phyloP scores from a whole-genome alignment of 1,139 yeast genomes.

The Geotrichum restrictum region DNA sequence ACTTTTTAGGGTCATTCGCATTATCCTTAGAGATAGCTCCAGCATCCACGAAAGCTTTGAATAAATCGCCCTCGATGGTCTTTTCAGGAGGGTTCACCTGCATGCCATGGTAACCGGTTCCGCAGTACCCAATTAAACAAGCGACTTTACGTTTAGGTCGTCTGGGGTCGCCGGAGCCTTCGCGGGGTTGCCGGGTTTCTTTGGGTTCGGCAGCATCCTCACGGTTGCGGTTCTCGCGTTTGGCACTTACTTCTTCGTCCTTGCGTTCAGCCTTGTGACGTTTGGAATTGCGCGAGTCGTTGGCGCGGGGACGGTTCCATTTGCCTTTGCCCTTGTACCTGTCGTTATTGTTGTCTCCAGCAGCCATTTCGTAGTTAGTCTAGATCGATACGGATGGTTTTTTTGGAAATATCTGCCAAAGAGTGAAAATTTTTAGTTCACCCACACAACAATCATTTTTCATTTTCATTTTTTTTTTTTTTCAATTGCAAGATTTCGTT shows the following conservation, averaged over 20 bases:
- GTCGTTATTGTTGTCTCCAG: constrained; percentile 11
- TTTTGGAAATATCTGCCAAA: neutral
- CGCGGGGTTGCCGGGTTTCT: constrained; percentile 10
- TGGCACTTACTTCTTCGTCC: constrained; percentile 17
- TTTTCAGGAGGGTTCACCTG: constrained; percentile 86
- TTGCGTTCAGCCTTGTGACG: constrained; percentile 20
- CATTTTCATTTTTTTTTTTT: too few species aligned
- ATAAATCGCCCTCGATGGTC: constrained; percentile 89
- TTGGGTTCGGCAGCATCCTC: constrained; percentile 16
- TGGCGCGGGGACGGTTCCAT: constrained; percentile 24
- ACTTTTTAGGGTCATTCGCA: constrained; percentile 83
- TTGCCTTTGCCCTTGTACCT: constrained; percentile 21
- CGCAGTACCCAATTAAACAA: constrained; percentile 91
- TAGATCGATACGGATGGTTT: too few species aligned
- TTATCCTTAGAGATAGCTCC: constrained; percentile 91
- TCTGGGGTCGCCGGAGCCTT: constrained; percentile 46
- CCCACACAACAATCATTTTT: too few species aligned
- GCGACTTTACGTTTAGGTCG: constrained; percentile 87
- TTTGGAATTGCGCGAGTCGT: constrained; percentile 20
- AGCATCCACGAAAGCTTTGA: constrained; percentile 76
- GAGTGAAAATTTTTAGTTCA: constrained; percentile 1
- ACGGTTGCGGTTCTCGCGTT: constrained; percentile 18
- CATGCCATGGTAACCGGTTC: constrained; percentile 98
- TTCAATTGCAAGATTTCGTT: too few species aligned
- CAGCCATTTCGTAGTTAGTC: constrained; percentile 6